Conservation (phyloP, 805 yeast genomes). For the Wickerhamiella brachini region DNA sequence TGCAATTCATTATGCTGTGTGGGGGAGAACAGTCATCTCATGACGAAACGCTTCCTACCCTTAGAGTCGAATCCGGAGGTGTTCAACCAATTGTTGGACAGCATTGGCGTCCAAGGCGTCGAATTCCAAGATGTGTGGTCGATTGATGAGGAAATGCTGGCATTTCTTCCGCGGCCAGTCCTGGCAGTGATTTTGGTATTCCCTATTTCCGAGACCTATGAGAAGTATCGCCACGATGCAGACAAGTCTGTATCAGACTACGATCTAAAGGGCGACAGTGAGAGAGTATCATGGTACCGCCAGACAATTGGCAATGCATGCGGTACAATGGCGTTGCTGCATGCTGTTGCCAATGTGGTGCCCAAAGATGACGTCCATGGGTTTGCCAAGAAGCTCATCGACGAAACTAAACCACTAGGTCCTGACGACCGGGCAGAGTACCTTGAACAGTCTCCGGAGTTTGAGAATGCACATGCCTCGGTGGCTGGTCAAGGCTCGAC, state of each 20-base stretch:
- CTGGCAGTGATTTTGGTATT: constrained; percentile 65
- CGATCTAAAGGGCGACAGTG: constrained; percentile 20
- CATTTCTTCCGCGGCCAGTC: constrained; percentile 71
- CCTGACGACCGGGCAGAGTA: constrained; percentile 29
- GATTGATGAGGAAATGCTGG: constrained; percentile 68
- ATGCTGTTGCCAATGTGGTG: constrained; percentile 34
- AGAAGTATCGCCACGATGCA: constrained; percentile 32
- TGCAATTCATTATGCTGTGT: too few relatives aligned
- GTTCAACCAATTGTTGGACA: constrained; percentile 53
- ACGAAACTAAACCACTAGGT: constrained; percentile 15
- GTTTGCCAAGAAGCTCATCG: constrained; percentile 19
- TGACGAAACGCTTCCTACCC: constrained; percentile 41
- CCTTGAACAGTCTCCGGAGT: constrained; percentile 29
- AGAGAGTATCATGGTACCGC: constrained; percentile 54
- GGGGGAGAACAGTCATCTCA: neutral
- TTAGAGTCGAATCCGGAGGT: constrained; percentile 83
- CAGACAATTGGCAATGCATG: constrained; percentile 84
- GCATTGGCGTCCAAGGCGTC: constrained; percentile 50
- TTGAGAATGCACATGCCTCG: constrained; percentile 29
- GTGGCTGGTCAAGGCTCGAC: constrained; percentile 28
- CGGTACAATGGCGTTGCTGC: constrained; percentile 81
- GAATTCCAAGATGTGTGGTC: constrained; percentile 76
- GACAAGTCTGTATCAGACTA: constrained; percentile 24
- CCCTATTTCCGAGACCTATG: constrained; percentile 59
- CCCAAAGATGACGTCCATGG: constrained; percentile 19